Evolutionary conservation across 192 early-diverging fungal species (phyloP), one percentile per base, ranked within the genome.

Genomic region (Rhizoclosmatium globosum): DNA sequence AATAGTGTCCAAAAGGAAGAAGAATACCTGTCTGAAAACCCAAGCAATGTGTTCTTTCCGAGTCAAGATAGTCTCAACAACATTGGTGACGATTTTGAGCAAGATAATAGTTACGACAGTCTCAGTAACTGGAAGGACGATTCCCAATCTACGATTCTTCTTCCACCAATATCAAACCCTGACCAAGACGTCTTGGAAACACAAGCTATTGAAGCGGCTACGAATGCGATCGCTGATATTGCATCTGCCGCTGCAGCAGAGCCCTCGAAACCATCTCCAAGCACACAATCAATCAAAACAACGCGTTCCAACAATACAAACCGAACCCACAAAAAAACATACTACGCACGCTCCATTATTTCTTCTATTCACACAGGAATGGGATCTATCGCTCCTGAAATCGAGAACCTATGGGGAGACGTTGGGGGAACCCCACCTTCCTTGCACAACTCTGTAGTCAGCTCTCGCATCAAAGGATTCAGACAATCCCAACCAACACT

Each of bases 71-170:
- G 53, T 15, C 11, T 56, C 53, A 56, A 64, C 39, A 13, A 31
- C 21, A 9, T 13, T 64, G 62, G 39, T 23, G n/a, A 64, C 39
- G 62, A 64, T 57, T 66, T 42, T 48, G 47, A 21, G 9, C 17
- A n/a, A 38, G n/a, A 38, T 46, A 46, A 71, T 38, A 71, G 70
- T 44, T 71, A 71, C 43, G 57, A 71, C 53, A 57, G 48, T 39
- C 38, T 71, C 17, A 71, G 70, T 46, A 71, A 71, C 50, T 71
- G 70, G 70, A 71, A 71, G 56, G 47, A 62, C 38, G 23, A 62
- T 62, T 7, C 9, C 4, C 7, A 4, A 6, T 62, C 60, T 9
- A 53, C 17, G 6, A 21, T 62, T 9, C 11, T 7, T 9, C 4
- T 39, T 62, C 15, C 11, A 6, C 60, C 60, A 7, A 19, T 4